A percentile compares a stretch with the other conserved stretches of the same genome.
Conservation (phyloP, 345 rosid species). For the Acer negundo region DNA sequence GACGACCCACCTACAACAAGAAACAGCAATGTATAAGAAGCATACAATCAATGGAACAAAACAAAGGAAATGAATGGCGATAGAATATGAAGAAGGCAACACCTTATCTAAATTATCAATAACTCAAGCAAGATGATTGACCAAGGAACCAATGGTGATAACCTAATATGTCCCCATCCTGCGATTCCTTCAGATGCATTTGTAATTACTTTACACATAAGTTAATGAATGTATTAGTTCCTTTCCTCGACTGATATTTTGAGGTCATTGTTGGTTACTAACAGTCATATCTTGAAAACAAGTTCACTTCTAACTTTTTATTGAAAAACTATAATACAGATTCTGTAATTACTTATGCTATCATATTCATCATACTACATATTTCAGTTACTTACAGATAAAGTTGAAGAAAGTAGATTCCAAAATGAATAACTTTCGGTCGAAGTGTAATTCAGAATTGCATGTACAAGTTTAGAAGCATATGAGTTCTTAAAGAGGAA, state of each 20-base stretch:
- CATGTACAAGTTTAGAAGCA: not conserved
- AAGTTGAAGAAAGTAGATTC: not conserved
- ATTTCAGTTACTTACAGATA: not conserved
- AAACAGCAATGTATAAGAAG: constrained; percentile 12
- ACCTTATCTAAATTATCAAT: not conserved
- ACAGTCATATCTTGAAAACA: not conserved
- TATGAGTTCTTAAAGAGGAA: not conserved
- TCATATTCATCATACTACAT: not conserved
- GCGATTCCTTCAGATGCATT: not conserved
- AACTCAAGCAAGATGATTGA: not conserved
- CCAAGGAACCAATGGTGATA: not conserved
- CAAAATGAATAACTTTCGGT: not conserved
- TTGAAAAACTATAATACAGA: not conserved
- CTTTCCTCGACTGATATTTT: not conserved
- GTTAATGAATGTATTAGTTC: not conserved
- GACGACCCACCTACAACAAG: constrained; percentile 67
- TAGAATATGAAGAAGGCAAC: not conserved
- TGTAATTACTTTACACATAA: not conserved
- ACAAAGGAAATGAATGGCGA: not conserved
- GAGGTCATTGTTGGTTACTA: not conserved
- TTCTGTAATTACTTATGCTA: not conserved
- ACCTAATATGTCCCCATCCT: not conserved
- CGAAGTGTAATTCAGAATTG: not conserved
- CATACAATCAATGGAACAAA: constrained; percentile 12
- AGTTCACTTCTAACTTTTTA: not conserved